Evolutionary conservation across 805 yeast genomes (phyloP), one percentile per base, ranked within the genome.

Genomic region (Ogataea populi-albae): DNA sequence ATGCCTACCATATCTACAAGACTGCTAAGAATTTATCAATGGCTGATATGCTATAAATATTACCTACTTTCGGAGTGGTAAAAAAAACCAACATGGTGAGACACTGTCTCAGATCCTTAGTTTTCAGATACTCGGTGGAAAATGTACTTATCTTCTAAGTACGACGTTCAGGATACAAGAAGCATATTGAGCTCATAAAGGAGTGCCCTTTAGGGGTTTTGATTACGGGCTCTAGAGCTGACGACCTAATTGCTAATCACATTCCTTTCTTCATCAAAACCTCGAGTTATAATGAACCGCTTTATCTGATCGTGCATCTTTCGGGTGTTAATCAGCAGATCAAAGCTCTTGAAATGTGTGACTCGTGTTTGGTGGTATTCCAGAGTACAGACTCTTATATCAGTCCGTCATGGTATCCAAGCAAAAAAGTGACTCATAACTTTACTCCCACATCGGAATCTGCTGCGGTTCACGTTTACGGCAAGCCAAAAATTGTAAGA

Each of bases 391-490:
- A 75, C 47, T 58, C 75, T 1, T 80, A 80, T 50, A 69, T 79
- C 16, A 57, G 78, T 17, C 84, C 86, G 2, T 54, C 68, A 11
- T 79, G 78, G 69, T 80, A 80, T 49, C 72, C 76, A 6, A 64
- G 68, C 15, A 79, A 79, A 58, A 58, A 66, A 30, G 65, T 65
- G 31, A 73, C 80, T 21, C 80, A 76, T 42, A 79, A 77, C 50
- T 68, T 66, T 26, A 86, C 79, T n/a, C 84, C 86, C 12, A 79
- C 86, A 1, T 80, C 85, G 85, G 79, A 75, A 52, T 79, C 71
- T 56, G 76, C 73, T 2, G 58, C 73, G 4, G 77, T 73, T 21
- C 84, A 80, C 49, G 62, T 71, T 27, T 62, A 71, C 38, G 86
- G 86, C 3, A 67, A 54, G 19, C 68, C 80, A 7, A 61, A 41